A percentile compares a stretch with the other conserved stretches of the same genome.
Conservation (phyloP, 75 land plant genomes). For the Sequoia sempervirens region DNA sequence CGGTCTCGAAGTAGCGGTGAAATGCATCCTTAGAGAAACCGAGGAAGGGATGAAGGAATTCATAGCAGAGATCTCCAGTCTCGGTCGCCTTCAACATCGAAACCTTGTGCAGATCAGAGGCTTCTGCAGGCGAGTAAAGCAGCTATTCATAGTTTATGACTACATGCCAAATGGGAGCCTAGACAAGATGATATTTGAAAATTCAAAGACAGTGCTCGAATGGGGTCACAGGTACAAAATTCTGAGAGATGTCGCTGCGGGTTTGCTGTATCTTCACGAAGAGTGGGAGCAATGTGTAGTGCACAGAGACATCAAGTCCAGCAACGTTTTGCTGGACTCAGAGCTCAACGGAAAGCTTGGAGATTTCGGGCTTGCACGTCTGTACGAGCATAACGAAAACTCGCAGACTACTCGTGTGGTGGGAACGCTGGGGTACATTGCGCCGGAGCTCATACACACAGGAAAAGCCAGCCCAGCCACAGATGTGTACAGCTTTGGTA, state of each 20-base stretch:
- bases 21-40: no score
- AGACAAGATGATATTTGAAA: no score
- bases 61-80: no score
- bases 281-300: constrained; percentile 30
- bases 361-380: constrained; percentile 48
- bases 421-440: constrained; percentile 13
- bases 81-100: no score
- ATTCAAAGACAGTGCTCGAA: not conserved
- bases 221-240: no score
- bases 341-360: constrained; percentile 17
- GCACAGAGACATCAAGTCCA: constrained; percentile 8
- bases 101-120: constrained; percentile 28
- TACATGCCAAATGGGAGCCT: no score
- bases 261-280: constrained; percentile 41
- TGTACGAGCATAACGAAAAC: constrained; percentile 17
- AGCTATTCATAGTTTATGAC: constrained; percentile 38
- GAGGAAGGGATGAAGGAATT: no score
- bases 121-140: constrained; percentile 36
- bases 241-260: constrained; percentile 30
- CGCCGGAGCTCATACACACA: no score
- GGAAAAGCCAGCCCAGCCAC: no score
- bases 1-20: no score
- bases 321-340: no score
- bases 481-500: no score
- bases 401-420: constrained; percentile 18